Conservation (phyloP, 768 basidiomycete genomes). For the Kwoniella shandongensis region DNA sequence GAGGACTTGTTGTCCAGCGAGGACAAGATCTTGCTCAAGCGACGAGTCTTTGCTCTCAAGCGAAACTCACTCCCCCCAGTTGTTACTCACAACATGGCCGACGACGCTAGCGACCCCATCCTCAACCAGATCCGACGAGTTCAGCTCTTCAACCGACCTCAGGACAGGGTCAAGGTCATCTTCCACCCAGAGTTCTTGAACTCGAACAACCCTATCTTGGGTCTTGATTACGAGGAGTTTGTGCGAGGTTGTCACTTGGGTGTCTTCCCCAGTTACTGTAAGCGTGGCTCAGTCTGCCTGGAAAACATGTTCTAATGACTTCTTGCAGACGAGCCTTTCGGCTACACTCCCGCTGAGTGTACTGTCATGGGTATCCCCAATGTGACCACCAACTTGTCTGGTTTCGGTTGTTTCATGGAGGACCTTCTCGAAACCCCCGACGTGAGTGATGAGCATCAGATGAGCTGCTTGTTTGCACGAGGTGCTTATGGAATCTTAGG, state of each 20-base stretch:
- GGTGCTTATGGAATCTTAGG: constrained; percentile 52
- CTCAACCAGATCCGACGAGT: constrained; percentile 92
- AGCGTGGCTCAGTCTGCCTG: constrained; percentile 55
- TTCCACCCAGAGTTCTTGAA: constrained; percentile 99
- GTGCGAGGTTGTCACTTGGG: constrained; percentile 97
- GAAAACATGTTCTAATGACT: constrained; percentile 3
- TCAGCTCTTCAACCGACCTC: constrained; percentile 81
- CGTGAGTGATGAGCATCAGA: constrained; percentile 14
- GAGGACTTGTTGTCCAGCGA: constrained; percentile 79
- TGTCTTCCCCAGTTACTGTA: constrained; percentile 97
- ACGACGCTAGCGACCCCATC: constrained; percentile 88
- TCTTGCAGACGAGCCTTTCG: constrained; percentile 49
- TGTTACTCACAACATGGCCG: constrained; percentile 98
- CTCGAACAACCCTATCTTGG: constrained; percentile 94
- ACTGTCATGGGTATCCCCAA: constrained; percentile 99
- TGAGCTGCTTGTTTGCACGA: neutral
- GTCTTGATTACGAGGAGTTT: constrained; percentile 98
- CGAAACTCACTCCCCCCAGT: constrained; percentile 92
- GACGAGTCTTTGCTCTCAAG: constrained; percentile 93
- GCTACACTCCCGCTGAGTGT: constrained; percentile 93
- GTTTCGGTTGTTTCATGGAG: constrained; percentile 95
- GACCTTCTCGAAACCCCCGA: constrained; percentile 92
- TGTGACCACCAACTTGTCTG: constrained; percentile 95
- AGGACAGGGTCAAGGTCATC: constrained; percentile 92
- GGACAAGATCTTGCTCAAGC: constrained; percentile 91